phyloP scores from a whole-genome alignment of 202 grass and related monocot genomes.

The Carex sylvatica region DNA sequence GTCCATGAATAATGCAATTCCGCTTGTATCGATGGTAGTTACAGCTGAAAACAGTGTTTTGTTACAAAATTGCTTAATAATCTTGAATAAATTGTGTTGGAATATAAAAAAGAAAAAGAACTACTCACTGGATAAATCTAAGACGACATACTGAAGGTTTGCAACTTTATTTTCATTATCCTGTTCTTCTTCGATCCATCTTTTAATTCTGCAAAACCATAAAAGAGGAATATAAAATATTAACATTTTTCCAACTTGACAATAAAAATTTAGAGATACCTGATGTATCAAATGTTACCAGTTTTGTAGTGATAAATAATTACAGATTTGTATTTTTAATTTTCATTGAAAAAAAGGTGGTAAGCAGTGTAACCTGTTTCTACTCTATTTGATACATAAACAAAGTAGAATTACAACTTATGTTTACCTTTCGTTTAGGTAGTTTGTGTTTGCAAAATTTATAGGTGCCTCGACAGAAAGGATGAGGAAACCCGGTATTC shows the following conservation, averaged over 20 bases:
- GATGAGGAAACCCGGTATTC: conserved; percentile 81
- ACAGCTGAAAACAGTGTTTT: conserved; percentile 44
- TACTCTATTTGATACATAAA: not conserved
- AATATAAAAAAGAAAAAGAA: not conserved
- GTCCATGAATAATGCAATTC: conserved; percentile 73
- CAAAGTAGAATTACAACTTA: not conserved
- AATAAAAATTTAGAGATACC: not conserved
- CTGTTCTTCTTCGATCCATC: conserved; percentile 85
- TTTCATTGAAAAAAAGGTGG: not conserved
- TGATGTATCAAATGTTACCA: not conserved
- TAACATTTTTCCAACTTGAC: not conserved
- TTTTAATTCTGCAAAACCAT: conserved; percentile 54
- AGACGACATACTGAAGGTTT: conserved; percentile 49
- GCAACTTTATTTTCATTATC: conserved; percentile 38
- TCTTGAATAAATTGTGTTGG: not conserved
- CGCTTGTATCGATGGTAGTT: conserved; percentile 72
- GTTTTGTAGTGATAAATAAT: not conserved
- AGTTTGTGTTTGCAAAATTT: conserved; percentile 89
- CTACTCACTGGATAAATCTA: conserved; percentile 78
- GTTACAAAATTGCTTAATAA: not conserved
- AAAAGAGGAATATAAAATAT: not conserved
- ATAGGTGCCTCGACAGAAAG: conserved; percentile 83
- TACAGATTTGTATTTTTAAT: not conserved
- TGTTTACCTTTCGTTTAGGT: conserved; percentile 85
- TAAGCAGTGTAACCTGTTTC: not conserved